Base-by-base conservation (phyloP, 441 rosid species). In the Caryocar brasiliense region DNA sequence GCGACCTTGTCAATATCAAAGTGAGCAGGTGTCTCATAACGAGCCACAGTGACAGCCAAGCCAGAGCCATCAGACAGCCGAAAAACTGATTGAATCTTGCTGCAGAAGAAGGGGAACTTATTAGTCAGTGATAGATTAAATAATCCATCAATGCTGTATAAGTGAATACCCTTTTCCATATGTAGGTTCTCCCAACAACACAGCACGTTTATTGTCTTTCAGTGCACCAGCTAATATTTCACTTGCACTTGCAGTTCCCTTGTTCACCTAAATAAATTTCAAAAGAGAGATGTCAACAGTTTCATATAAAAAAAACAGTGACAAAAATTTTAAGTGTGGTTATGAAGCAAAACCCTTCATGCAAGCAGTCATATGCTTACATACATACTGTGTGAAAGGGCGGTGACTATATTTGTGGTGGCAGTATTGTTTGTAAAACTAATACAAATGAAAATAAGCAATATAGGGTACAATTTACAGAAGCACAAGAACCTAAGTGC, bases 171-270 rank as follows among this genome's bases (percentile, higher is more conserved):
- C 98, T 80, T 92, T 92, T 28, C 98, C 95, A 44, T 68, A 92
- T 47, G 96, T 92, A 0, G 94, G 83, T 59, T 87, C 95, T 47
- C 98, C 98, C 23, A 72, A 83, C 56, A 92, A 65, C 9, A 85
- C 67, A 15, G 95, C 98, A 0, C 94, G 87, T 61, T 82, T 92
- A 56, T 87, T 92, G 76, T 87, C 96, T 62, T 92, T 92, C 80
- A 92, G 57, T 26, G 96, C 98, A 18, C 92, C 92, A 3, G 96
- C 96, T 58, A 87, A 59, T 68, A 92, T 85, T 70, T 92, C 94
- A 21, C 98, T 91, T n/a, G 96, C 96, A 59, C 98, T 92, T 0
- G 98, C 98, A 0, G 95, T 87, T 21, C 96, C 98, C 70, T 85
- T 92, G 79, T 92, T 92, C 63, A 92, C 98, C 96, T 87, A 66